Base-by-base conservation (phyloP, 1,139 yeast species). In the Tardiomyces digboiensis region DNA sequence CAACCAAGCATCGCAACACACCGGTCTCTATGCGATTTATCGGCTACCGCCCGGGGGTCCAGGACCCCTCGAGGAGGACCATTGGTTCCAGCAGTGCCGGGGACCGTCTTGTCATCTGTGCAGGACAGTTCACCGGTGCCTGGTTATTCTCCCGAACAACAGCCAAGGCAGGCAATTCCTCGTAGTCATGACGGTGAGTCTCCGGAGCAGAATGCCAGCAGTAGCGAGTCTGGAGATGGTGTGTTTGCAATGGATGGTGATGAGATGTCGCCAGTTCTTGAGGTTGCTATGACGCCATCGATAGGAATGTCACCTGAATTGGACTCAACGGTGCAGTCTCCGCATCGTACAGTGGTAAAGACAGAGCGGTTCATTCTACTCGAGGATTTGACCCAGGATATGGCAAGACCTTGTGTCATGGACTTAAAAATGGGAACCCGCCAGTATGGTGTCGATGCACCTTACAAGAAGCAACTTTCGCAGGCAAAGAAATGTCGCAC, bases 351-450 rank as follows among this genome's bases (percentile, higher is more conserved):
- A 14, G 52, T 56, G 41, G 58, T 65, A 2, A 59, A 82, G 43
- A 79, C 82, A 42, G 94, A 85, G 61, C 71, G 93, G 52, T 88
- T 88, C 58, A 83, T 93, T 36, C 66, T 93, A n/a, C 69, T 89
- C 44, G 98, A 93, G 59, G 99, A 93, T 64, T 67, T 93, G 44
- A 89, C 97, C 0, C 75, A 81, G 43, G 86, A 87, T 29, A 78
- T 91, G 81, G 69, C 65, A 29, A 75, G 75, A 49, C 97, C 98
- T 0, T 88, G 97, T 60, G 97, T 91, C 1, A 68, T 93, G 47
- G 99, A 93, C 64, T 71, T 93, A 53, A 93, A 93, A 61, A 91
- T 93, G 97, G 99, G 99, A 1, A 89, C 99, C 0, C 73, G 99
- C 44, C 99, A 93, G 63, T 91, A 91, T 56, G 98, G 99, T n/a